phyloP scores from a whole-genome alignment of 768 basidiomycete genomes.

The Lyophyllum shimeji region DNA sequence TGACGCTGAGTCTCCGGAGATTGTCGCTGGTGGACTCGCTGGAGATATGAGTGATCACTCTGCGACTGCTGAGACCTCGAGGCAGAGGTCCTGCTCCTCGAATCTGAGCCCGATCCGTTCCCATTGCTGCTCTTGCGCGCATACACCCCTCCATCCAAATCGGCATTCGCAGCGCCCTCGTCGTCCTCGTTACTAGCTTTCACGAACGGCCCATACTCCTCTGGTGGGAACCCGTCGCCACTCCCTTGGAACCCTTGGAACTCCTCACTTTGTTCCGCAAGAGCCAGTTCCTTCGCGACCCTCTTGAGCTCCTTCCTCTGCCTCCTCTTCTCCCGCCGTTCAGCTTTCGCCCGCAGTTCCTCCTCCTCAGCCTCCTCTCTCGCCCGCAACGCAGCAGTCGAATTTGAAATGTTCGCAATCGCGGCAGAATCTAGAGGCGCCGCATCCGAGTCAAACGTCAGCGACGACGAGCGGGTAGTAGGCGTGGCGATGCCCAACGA shows the following conservation, averaged over 20 bases:
- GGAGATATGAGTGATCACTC: constrained; percentile 2
- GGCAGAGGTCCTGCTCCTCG: constrained; percentile 60
- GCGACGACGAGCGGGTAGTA: constrained; percentile 21
- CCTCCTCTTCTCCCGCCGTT: constrained; percentile 42
- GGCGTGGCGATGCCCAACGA: constrained; percentile 2
- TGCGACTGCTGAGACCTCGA: constrained; percentile 29
- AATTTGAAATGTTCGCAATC: constrained; percentile 52
- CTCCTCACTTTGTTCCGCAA: constrained; percentile 33
- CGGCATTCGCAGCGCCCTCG: constrained; percentile 50
- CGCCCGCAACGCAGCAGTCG: constrained; percentile 35
- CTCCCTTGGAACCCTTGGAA: constrained; percentile 71
- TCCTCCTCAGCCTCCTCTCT: constrained; percentile 40
- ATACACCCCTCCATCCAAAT: constrained; percentile 61
- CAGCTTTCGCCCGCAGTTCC: constrained; percentile 45
- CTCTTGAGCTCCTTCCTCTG: constrained; percentile 23
- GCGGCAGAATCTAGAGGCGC: constrained; percentile 58
- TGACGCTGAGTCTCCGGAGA: background rate
- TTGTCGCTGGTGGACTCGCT: constrained; percentile 1
- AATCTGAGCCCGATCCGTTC: constrained; percentile 50
- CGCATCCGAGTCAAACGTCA: constrained; percentile 70
- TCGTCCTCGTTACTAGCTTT: constrained; percentile 22
- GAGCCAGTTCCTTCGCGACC: constrained; percentile 35
- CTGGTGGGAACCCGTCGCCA: constrained; percentile 14
- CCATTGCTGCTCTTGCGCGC: constrained; percentile 31
- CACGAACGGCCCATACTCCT: constrained; percentile 20